Evolutionary conservation across 306 rosid species (phyloP).

Genomic region (Vachellia pachyceras): DNA sequence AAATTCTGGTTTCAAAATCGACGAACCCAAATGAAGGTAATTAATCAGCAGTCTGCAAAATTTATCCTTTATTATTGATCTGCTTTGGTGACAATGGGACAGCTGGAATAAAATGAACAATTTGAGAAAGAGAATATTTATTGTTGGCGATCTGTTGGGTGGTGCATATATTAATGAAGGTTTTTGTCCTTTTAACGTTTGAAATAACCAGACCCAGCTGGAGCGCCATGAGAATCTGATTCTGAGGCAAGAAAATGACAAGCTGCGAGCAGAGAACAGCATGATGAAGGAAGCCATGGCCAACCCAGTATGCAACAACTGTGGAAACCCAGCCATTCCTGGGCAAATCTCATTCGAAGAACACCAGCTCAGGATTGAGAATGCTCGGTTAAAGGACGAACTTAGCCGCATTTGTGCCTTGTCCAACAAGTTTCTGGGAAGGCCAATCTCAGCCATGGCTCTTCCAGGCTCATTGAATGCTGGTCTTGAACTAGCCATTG

Average conservation of each 20-base stretch:
- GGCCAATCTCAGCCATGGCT: constrained; percentile 67
- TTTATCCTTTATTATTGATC: not conserved
- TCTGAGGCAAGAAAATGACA: constrained; percentile 89
- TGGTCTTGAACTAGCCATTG: constrained; percentile 76
- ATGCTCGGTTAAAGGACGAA: constrained; percentile 85
- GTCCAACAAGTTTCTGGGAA: constrained; percentile 82
- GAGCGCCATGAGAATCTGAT: constrained; percentile 92
- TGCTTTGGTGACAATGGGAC: not conserved
- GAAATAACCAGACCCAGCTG: constrained; percentile 75
- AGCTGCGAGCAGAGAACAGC: constrained; percentile 85
- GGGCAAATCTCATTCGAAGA: constrained; percentile 89
- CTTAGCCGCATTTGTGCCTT: constrained; percentile 67
- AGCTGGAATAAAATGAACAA: no score
- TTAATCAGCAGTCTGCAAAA: not conserved
- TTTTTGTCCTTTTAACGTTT: not conserved
- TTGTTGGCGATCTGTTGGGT: not conserved
- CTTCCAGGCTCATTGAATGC: constrained; percentile 50
- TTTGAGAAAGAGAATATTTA: no score
- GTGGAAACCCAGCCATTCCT: constrained; percentile 95
- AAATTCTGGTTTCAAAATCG: constrained; percentile 99
- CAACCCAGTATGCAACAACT: constrained; percentile 74
- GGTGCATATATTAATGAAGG: not conserved
- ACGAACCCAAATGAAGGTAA: constrained; percentile 96
- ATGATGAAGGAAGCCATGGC: constrained; percentile 88
- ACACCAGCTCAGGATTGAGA: constrained; percentile 86